These are phyloP conservation scores for Colletotrichum chlorophyti DNA, from an alignment of 2,329 filamentous ascomycete genomes.

Conservation along the genomic window DNA sequence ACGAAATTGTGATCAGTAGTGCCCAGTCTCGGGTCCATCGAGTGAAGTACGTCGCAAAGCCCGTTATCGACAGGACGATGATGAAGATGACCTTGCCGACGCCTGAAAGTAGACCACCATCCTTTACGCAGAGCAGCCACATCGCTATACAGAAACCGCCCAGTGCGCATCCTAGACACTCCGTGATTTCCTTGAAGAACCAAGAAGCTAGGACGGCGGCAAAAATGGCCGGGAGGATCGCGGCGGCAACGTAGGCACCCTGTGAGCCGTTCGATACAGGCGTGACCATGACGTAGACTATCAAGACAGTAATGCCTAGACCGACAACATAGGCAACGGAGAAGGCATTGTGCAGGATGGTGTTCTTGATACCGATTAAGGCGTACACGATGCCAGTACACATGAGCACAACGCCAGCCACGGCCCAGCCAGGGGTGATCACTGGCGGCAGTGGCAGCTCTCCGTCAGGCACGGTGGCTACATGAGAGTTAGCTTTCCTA, in stretches of 20 bases:
- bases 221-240: conserved; percentile 73
- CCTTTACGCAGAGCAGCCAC: conserved; percentile 84
- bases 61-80: conserved; percentile 69
- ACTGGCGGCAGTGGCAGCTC: conserved; percentile 74
- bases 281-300: conserved; percentile 86
- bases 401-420: conserved; percentile 80
- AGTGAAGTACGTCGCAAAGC: conserved; percentile 79
- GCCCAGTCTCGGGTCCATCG: conserved; percentile 80
- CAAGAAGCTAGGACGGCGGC: conserved; percentile 74
- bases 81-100: conserved; percentile 74
- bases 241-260: conserved; percentile 85
- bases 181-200: conserved; percentile 84
- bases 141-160: conserved; percentile 87
- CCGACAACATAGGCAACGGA: conserved; percentile 77
- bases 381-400: conserved; percentile 73
- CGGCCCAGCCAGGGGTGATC: conserved; percentile 81
- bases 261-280: conserved; percentile 79
- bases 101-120: conserved; percentile 75
- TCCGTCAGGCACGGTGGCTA: conserved; percentile 55
- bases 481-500: not conserved
- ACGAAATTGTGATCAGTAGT: conserved; percentile 78
- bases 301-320: conserved; percentile 79
- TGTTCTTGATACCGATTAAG: conserved; percentile 83
- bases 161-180: conserved; percentile 81
- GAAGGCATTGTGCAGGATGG: conserved; percentile 80